Conservation (phyloP, 1,284 basidiomycete genomes). For the Rhodotorula sp. region DNA sequence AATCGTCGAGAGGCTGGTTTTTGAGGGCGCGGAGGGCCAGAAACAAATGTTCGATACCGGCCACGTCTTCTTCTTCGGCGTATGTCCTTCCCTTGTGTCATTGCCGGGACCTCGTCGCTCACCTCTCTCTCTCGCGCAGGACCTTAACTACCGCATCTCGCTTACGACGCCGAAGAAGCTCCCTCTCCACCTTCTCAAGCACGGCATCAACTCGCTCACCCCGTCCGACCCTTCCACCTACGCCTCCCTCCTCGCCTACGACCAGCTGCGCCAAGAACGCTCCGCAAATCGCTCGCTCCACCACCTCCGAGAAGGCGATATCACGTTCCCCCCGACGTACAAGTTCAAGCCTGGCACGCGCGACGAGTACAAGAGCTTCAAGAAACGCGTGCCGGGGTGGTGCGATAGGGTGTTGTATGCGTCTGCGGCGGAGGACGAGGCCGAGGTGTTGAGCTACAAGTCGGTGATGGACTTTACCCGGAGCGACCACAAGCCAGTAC, state of each 20-base stretch:
- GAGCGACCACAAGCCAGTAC: constrained; percentile 36
- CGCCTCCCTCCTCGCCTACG: constrained; percentile 63
- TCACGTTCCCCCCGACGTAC: constrained; percentile 83
- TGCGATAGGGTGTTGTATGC: constrained; percentile 90
- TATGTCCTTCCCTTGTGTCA: constrained; percentile 31
- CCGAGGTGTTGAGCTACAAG: constrained; percentile 21
- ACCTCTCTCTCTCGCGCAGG: constrained; percentile 70
- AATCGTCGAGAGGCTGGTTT: constrained; percentile 79
- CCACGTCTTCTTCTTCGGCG: constrained; percentile 53
- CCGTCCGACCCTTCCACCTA: constrained; percentile 8
- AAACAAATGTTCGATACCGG: constrained; percentile 75
- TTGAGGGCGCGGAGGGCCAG: constrained; percentile 51
- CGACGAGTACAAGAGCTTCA: constrained; percentile 61
- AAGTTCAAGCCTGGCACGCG: constrained; percentile 78
- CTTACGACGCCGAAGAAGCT: constrained; percentile 51
- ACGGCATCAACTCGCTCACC: constrained; percentile 32
- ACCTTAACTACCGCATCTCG: constrained; percentile 82
- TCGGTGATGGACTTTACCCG: constrained; percentile 21
- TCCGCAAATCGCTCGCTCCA: constrained; percentile 55
- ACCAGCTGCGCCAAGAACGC: constrained; percentile 69
- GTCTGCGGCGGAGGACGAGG: constrained; percentile 56
- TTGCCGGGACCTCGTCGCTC: background rate
- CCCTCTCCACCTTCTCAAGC: constrained; percentile 45
- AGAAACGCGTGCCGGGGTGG: constrained; percentile 82
- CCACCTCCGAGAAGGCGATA: constrained; percentile 73